Base-by-base conservation (phyloP, 2,329 filamentous ascomycete genomes). In the Aspergillus japonicus region DNA sequence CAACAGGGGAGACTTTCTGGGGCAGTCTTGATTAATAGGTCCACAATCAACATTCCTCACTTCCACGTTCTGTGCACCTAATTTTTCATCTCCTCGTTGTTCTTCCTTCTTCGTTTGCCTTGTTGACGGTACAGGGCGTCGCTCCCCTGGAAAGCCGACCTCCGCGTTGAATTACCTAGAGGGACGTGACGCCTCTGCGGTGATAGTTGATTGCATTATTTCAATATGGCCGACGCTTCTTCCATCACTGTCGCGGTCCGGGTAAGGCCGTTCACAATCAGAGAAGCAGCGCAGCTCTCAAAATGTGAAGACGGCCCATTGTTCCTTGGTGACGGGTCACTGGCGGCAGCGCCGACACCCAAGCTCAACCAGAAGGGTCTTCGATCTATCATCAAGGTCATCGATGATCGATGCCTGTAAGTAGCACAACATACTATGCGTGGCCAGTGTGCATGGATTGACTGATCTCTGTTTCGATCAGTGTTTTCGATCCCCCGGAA, bases 401-500 rank as follows among this genome's bases (percentile, higher is more conserved):
- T 99, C 56, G 96, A 99, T 73, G 93, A 97, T 73, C 90, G 91
- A 71, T 98, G 95, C 80, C 80, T 99, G 95, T 98, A 85, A 68
- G 91, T 83, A 54, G 50, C 57, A 14, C 5, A 10, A 10, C 12
- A 19, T 23, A 44, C 19, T 23, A 24, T 59, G 23, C 23, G 14
- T 47, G 19, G 10, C 1, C 47, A 10, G 52, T 52, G 19, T n/a
- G 12, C 35, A 24, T 26, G 11, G 21, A 14, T 31, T 59, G 54
- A 64, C 67, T 66, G 50, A 66, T 64, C 59, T 50, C 57, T 42
- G 11, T 23, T 35, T 48, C 14, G 11, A 23, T 52, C 51, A 98
- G 95, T 74, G 88, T 99, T 33, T 99, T 99, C 75, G 95, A 99
- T 69, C 95, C 95, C 7, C 95, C 95, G 47, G 95, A 99, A 77